Evolutionary conservation across 1,284 basidiomycete species (phyloP).

Genomic region (Dichomitus squalens): DNA sequence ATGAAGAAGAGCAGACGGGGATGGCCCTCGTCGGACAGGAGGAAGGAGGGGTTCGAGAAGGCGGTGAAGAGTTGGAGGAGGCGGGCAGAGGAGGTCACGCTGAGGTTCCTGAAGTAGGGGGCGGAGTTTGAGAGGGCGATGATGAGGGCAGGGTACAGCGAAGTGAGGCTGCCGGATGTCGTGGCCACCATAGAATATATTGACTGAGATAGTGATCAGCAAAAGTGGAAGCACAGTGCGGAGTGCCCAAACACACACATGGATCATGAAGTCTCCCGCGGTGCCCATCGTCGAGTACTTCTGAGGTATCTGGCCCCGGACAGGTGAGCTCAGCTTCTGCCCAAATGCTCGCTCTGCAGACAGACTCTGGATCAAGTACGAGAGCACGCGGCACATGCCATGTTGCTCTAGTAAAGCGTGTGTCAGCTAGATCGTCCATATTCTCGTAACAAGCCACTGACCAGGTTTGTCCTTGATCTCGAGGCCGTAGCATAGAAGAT

Average conservation of each 20-base stretch:
- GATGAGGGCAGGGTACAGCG: slow-evolving; percentile 89
- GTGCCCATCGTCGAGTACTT: slow-evolving; percentile 79
- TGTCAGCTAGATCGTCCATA: slow-evolving; percentile 5
- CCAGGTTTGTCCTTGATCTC: slow-evolving; percentile 91
- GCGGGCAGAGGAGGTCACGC: slow-evolving; percentile 79
- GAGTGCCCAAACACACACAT: slow-evolving; percentile 51
- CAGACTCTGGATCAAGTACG: slow-evolving; percentile 91
- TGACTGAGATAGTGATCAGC: slow-evolving; percentile 49
- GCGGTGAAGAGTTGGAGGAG: slow-evolving; percentile 88
- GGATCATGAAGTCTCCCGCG: slow-evolving; percentile 85
- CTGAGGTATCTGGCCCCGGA: slow-evolving; percentile 66
- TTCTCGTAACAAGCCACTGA: slow-evolving; percentile 40
- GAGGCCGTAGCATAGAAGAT: slow-evolving; percentile 77
- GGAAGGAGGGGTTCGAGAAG: slow-evolving; percentile 86
- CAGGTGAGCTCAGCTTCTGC: slow-evolving; percentile 58
- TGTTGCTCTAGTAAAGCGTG: slow-evolving; percentile 67
- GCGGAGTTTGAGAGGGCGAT: slow-evolving; percentile 89
- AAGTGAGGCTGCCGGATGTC: slow-evolving; percentile 79
- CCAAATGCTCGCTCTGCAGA: slow-evolving; percentile 86
- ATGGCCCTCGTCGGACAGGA: slow-evolving; percentile 92
- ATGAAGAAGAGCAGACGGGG: slow-evolving; percentile 91
- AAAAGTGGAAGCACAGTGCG: slow-evolving; percentile 9
- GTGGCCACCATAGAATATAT: slow-evolving; percentile 89
- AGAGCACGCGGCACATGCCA: slow-evolving; percentile 86
- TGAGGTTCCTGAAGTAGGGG: slow-evolving; percentile 83